phyloP scores from a whole-genome alignment of 257 asterid genomes.

The Penstemon barbatus region DNA sequence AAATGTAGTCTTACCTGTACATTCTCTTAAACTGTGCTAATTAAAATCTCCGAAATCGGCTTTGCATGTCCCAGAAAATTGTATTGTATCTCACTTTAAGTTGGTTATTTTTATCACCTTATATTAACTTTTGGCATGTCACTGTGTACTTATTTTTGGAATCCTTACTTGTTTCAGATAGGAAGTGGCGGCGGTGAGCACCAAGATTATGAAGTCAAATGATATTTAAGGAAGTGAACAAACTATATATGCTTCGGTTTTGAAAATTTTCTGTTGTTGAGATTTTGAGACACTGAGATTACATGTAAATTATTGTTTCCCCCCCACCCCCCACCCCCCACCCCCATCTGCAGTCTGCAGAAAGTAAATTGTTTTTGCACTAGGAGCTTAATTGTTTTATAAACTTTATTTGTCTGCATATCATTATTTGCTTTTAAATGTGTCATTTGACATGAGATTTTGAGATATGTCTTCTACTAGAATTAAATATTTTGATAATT shows the following conservation, averaged over 20 bases:
- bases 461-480: too few species aligned
- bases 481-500: too few species aligned
- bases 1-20: too few species aligned
- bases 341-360: slow-evolving; percentile 19
- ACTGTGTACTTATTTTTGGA: slow-evolving; percentile 3
- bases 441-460: not conserved
- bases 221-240: slow-evolving; percentile 28
- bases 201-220: slow-evolving; percentile 23
- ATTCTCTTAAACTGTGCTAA: slow-evolving; percentile 3
- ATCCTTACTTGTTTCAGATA: slow-evolving; percentile 50
- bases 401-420: slow-evolving; percentile 29
- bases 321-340: slow-evolving; percentile 26
- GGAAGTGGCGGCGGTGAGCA: slow-evolving; percentile 75
- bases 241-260: slow-evolving; percentile 19
- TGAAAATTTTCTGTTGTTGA: slow-evolving; percentile 28
- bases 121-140: slow-evolving; percentile 4
- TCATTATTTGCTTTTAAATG: slow-evolving; percentile 18
- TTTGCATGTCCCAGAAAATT: not conserved
- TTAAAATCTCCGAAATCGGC: not conserved
- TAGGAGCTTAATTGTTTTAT: slow-evolving; percentile 31
- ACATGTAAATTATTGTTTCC: slow-evolving; percentile 34
- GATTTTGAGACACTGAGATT: slow-evolving; percentile 32
- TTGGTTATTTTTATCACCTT: not conserved
- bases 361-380: slow-evolving; percentile 15
- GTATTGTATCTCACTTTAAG: not conserved